These are phyloP conservation scores for Balakata baccata DNA, from an alignment of 345 rosid species.

Conservation along the genomic window DNA sequence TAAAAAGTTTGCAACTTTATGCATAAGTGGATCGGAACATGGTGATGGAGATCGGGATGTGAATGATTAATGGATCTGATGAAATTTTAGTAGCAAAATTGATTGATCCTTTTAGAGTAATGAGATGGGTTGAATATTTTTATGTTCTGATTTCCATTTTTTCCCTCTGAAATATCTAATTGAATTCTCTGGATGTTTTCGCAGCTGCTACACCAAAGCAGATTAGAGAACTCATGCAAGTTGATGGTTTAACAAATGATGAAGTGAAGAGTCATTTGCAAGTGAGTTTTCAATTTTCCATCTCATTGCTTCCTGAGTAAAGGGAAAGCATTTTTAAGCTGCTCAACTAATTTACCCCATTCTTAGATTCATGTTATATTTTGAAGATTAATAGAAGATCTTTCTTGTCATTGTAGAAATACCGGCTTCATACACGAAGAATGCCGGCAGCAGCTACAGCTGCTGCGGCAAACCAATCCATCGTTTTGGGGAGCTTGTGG, in stretches of 20 bases:
- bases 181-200: constrained; percentile 12
- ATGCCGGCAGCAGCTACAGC: constrained; percentile 17
- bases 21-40: not conserved
- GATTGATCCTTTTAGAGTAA: not conserved
- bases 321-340: constrained; percentile 6
- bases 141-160: constrained; percentile 2
- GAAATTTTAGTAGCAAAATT: not conserved
- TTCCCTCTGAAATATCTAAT: constrained; percentile 3
- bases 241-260: constrained; percentile 89
- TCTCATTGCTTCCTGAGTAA: not conserved
- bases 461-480: constrained; percentile 42
- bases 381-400: constrained; percentile 15
- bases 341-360: not conserved
- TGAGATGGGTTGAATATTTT: not conserved
- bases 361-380: not conserved
- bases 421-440: constrained; percentile 66
- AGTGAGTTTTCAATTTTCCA: constrained; percentile 35
- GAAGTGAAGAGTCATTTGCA: constrained; percentile 99
- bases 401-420: constrained; percentile 54
- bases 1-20: not conserved
- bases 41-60: not conserved
- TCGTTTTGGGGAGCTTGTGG: constrained; percentile 59
- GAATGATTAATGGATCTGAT: not conserved
- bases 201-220: constrained; percentile 97
- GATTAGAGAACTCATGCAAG: constrained; percentile 92